Percentiles rank a stretch among this genome's conserved stretches.
Evolutionary conservation across 148 eudicot genomes (phyloP).

Genomic region (Beta vulgaris): DNA sequence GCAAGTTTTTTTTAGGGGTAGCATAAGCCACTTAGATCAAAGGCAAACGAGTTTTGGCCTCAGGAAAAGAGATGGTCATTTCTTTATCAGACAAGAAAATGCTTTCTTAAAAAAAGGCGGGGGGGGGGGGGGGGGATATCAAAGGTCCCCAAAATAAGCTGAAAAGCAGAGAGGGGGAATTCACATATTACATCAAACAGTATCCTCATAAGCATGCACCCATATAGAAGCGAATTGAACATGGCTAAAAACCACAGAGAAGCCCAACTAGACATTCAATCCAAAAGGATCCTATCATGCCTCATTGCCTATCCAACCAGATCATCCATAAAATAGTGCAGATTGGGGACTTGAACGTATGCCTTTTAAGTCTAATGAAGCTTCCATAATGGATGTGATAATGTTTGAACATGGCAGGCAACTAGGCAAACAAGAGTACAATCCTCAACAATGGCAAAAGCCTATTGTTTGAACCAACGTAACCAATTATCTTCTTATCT

Average conservation of each 20-base stretch:
- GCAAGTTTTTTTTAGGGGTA: too few species aligned
- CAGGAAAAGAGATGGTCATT: background rate
- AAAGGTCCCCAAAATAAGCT: too few species aligned
- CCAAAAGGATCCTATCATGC: background rate
- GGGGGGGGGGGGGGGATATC: background rate
- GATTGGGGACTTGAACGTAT: background rate
- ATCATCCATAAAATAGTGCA: background rate
- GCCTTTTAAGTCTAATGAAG: background rate
- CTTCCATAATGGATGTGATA: background rate
- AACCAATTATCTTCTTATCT: too few species aligned
- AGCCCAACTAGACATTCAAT: background rate
- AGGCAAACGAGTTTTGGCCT: background rate
- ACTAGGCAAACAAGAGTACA: background rate
- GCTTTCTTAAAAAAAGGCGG: background rate
- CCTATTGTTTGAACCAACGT: too few species aligned
- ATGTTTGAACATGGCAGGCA: background rate
- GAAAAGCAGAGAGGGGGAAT: too few species aligned
- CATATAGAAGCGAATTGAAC: background rate
- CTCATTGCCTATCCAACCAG: background rate
- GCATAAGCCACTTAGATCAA: constrained; percentile 2
- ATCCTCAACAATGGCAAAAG: too few species aligned
- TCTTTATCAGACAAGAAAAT: background rate
- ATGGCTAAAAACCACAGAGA: background rate
- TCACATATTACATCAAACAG: background rate
- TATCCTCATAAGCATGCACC: background rate